Evolutionary conservation across 2,329 filamentous ascomycete species (phyloP).

Genomic region (Lasiodiplodia hormozganensis): DNA sequence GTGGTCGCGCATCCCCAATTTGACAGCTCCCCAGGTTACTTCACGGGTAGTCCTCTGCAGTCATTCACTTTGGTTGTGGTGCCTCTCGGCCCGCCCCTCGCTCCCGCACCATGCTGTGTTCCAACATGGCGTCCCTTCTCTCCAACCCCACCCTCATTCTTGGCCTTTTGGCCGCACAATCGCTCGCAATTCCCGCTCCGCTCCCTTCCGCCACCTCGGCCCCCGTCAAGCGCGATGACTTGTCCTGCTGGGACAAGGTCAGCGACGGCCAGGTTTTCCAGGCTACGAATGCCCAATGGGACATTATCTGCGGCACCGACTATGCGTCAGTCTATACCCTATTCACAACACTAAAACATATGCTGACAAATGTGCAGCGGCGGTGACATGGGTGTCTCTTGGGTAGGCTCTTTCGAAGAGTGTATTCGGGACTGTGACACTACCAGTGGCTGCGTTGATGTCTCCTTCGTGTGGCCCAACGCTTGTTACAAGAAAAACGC

Average conservation of each 20-base stretch:
- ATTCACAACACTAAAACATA: not conserved
- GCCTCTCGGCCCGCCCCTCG: conserved; percentile 14
- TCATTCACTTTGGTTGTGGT: not conserved
- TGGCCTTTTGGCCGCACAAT: conserved; percentile 18
- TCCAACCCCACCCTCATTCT: conserved; percentile 19
- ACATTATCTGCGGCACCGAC: conserved; percentile 7
- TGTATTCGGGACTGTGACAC: conserved; percentile 33
- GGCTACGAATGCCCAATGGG: conserved; percentile 15
- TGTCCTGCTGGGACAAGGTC: conserved; percentile 15
- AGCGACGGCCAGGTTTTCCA: conserved; percentile 15
- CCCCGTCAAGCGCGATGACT: not conserved
- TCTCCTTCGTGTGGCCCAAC: conserved; percentile 31
- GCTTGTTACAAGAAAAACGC: conserved; percentile 35
- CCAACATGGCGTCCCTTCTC: conserved; percentile 24
- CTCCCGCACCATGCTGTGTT: not conserved
- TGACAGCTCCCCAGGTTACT: not conserved
- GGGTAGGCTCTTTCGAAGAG: conserved; percentile 21
- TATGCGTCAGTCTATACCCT: not conserved
- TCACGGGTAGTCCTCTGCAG: not conserved
- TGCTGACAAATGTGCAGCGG: conserved; percentile 2
- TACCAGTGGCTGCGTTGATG: conserved; percentile 31
- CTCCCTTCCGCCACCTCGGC: not conserved
- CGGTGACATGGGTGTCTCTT: conserved; percentile 29
- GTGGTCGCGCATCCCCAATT: not conserved
- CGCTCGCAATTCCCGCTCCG: not conserved